phyloP scores from a whole-genome alignment of 257 asterid genomes.

The Rhazya stricta region DNA sequence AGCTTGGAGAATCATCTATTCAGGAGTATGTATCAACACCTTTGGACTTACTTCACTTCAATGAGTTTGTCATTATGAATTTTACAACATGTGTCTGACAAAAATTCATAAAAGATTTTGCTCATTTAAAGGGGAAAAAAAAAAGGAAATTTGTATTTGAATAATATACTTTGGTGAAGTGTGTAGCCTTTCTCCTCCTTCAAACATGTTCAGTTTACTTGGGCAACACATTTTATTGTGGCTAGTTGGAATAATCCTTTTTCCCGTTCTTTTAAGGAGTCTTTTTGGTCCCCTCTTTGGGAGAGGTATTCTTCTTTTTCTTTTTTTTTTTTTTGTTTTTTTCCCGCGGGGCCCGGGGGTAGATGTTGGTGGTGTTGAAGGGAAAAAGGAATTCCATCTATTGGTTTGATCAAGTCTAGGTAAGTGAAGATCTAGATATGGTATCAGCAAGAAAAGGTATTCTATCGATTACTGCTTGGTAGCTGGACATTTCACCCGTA shows the following conservation, averaged over 20 bases:
- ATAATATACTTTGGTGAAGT: neutral
- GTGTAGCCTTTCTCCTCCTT: neutral
- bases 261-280: too few relatives aligned
- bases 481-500: neutral
- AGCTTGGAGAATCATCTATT: slow-evolving; percentile 97
- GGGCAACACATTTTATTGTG: neutral
- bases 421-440: neutral
- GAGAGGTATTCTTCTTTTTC: too few relatives aligned
- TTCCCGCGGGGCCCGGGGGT: too few relatives aligned
- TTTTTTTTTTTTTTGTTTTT: too few relatives aligned
- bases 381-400: neutral
- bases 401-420: neutral
- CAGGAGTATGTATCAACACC: slow-evolving; percentile 56
- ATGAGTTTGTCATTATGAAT: slow-evolving; percentile 4
- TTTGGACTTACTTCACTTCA: slow-evolving; percentile 15
- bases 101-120: neutral
- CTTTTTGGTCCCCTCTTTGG: too few relatives aligned
- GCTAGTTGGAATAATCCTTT: neutral
- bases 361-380: too few relatives aligned
- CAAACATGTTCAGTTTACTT: neutral
- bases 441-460: neutral
- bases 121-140: too few relatives aligned
- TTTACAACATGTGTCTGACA: too few relatives aligned
- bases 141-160: neutral
- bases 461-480: neutral